Evolutionary conservation across 805 yeast species (phyloP), one percentile per base, ranked within the genome.

Genomic region (Starmerella vaccinii): DNA sequence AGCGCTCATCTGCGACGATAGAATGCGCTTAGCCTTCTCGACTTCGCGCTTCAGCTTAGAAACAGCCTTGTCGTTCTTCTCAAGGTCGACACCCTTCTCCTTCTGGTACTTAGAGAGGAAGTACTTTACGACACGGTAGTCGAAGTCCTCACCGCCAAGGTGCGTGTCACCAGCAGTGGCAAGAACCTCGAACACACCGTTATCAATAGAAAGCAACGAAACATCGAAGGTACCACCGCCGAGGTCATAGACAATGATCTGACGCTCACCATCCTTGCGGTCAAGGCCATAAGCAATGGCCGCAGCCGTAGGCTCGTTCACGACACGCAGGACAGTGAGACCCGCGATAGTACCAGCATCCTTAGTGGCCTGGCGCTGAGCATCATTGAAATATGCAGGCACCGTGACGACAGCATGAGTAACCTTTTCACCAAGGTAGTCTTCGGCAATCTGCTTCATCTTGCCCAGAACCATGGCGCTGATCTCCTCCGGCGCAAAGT

Each of bases 211-310:
- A 65, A 86, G 76, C 49, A 86, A 72, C 3, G 95, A 86, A 22
- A 86, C 95, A 80, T 86, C 95, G 60, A 86, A 88, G 59, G 97
- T 88, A 76, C 97, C 97, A 71, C 97, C 97, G 77, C 97, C 97
- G 63, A 88, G 77, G 71, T 88, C 97, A 69, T 85, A 88, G 51
- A 88, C 94, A 65, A 88, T 80, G 59, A 88, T 86, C 70, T 88
- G 89, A 63, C 84, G 84, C 71, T 88, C 97, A 58, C 78, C 83
- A 34, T 80, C 82, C 55, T 79, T 76, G 67, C 68, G 76, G 68
- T 86, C 95, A 61, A 89, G 75, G 66, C 97, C 97, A 71, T 88
- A 88, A 57, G 97, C 97, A 70, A 88, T 86, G 50, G 97, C 97
- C 60, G 97, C 97, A 43, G 97, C 97, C 54, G 97, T 88, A 63